Conservation (phyloP, 306 rosid genomes). For the Casuarina glauca region DNA sequence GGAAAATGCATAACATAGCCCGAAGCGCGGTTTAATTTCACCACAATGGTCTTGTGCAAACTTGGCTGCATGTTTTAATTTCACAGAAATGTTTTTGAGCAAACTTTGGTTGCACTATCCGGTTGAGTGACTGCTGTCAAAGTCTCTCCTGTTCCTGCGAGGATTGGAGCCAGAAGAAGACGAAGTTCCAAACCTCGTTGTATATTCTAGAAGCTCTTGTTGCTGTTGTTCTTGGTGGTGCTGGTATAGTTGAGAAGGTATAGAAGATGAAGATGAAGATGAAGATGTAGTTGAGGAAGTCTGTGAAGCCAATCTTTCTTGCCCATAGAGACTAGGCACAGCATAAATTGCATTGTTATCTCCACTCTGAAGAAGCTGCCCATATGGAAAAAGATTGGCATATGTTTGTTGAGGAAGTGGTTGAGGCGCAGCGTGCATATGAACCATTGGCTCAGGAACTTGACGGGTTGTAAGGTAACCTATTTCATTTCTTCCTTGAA, state of each 20-base stretch:
- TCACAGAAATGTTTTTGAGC: not conserved
- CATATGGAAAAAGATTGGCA: constrained; percentile 27
- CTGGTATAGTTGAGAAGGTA: constrained; percentile 8
- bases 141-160: constrained; percentile 37
- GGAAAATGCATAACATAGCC: not conserved
- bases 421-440: constrained; percentile 9
- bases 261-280: constrained; percentile 31
- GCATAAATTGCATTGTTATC: constrained; percentile 11
- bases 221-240: constrained; percentile 34
- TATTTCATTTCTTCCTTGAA: constrained; percentile 39
- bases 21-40: too few species aligned
- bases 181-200: constrained; percentile 50
- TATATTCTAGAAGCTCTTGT: constrained; percentile 30
- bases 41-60: not conserved
- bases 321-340: constrained; percentile 23
- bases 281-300: constrained; percentile 15
- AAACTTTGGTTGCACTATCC: not conserved
- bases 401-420: constrained; percentile 29
- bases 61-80: not conserved
- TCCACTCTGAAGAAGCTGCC: constrained; percentile 17
- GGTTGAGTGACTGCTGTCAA: not conserved
- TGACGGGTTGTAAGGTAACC: constrained; percentile 38
- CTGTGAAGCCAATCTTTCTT: constrained; percentile 23
- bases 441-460: constrained; percentile 7
- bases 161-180: constrained; percentile 38